A percentile compares a stretch with the other conserved stretches of the same genome.
phyloP scores from a whole-genome alignment of 768 basidiomycete species.

The Boletus subcaerulescens region DNA sequence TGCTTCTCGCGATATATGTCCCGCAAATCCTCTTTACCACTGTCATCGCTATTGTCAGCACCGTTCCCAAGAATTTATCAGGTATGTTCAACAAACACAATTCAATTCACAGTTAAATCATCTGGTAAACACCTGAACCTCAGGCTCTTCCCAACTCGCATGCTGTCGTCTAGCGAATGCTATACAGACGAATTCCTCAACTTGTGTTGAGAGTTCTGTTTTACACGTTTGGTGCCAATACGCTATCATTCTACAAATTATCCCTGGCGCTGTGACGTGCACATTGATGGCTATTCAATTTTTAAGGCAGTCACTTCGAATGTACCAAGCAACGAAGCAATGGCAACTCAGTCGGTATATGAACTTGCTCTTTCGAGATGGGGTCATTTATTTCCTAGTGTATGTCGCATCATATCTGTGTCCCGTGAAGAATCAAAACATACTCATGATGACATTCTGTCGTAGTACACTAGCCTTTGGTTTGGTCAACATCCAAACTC shows the following conservation, averaged over 20 bases:
- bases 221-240: no score
- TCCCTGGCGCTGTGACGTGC: neutral
- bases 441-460: no score
- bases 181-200: no score
- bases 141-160: no score
- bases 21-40: neutral
- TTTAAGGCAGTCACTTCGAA: neutral
- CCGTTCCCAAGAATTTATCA: no score
- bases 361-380: neutral
- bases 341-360: neutral
- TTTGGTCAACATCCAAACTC: neutral
- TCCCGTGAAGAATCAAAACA: no score
- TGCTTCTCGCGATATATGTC: constrained; percentile 3
- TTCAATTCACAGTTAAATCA: no score
- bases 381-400: neutral
- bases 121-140: no score
- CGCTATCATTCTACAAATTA: neutral
- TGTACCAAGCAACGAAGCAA: neutral
- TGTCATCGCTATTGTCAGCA: neutral
- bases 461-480: neutral
- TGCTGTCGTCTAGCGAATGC: no score
- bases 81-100: no score
- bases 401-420: neutral
- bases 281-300: neutral
- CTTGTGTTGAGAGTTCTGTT: no score